Conservation (phyloP, 2,329 filamentous ascomycete genomes). For the Thielaviopsis ethacetica region DNA sequence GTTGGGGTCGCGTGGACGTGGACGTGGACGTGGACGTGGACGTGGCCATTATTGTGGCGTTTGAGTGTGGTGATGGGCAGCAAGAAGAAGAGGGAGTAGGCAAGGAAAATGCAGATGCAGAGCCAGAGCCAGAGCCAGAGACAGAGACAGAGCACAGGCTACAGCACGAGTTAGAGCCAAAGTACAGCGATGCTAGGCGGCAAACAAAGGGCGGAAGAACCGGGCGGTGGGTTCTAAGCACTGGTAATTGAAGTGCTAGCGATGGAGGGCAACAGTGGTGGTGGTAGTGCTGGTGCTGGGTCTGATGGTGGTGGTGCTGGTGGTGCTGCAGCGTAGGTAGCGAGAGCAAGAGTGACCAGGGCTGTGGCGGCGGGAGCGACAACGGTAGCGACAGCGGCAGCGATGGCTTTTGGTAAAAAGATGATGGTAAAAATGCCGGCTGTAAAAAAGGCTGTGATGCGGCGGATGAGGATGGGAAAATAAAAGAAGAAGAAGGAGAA, state of each 20-base stretch:
- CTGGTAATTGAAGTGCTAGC: neutral
- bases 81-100: neutral
- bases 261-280: slow-evolving; percentile 2
- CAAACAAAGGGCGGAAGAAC: slow-evolving; percentile 10
- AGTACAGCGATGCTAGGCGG: slow-evolving; percentile 4
- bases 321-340: neutral
- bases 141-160: neutral
- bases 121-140: neutral
- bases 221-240: neutral
- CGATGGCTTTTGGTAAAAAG: neutral
- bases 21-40: slow-evolving; percentile 5
- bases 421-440: neutral
- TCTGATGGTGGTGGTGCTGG: neutral
- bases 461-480: neutral
- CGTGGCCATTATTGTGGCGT: slow-evolving; percentile 6
- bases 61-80: neutral
- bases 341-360: slow-evolving; percentile 6
- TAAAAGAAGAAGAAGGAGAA: neutral
- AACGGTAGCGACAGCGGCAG: slow-evolving; percentile 11
- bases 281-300: neutral
- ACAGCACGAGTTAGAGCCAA: neutral
- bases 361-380: slow-evolving; percentile 18
- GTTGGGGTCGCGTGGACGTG: slow-evolving; percentile 6
- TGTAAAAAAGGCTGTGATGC: neutral
- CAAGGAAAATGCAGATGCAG: neutral